phyloP scores from a whole-genome alignment of 176 grass and related monocot genomes.

The Luzula sylvatica region DNA sequence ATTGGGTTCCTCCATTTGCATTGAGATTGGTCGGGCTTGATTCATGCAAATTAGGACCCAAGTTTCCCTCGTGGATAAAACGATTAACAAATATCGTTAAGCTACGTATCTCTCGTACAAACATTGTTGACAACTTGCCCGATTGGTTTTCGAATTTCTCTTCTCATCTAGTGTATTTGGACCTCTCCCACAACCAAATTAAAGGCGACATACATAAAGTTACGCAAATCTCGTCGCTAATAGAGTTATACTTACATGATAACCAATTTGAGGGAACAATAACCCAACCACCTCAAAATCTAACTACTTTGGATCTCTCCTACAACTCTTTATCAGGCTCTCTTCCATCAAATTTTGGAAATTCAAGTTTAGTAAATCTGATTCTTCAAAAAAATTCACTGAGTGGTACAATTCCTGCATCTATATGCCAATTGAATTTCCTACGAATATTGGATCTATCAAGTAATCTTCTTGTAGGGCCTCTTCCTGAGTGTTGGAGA shows the following conservation, averaged over 20 bases:
- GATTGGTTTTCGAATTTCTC: slow-evolving; percentile 24
- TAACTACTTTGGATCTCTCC: slow-evolving; percentile 6
- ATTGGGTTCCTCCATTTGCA: slow-evolving; percentile 17
- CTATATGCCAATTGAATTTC: background rate
- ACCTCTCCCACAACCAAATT: slow-evolving; percentile 15
- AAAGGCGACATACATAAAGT: background rate
- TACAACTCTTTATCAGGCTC: slow-evolving; percentile 9
- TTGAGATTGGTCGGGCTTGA: background rate
- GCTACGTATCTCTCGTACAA: slow-evolving; percentile 7
- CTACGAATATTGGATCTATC: slow-evolving; percentile 7
- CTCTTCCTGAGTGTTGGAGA: background rate
- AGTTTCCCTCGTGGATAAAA: slow-evolving; percentile 28
- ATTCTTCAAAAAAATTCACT: background rate
- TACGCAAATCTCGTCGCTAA: background rate
- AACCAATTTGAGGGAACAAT: background rate
- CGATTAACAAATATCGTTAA: background rate
- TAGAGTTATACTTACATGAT: background rate
- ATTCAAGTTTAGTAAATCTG: background rate
- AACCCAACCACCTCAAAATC: slow-evolving; percentile 5
- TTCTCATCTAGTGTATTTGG: background rate
- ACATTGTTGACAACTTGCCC: slow-evolving; percentile 9
- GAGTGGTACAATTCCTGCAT: background rate
- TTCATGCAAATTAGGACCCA: slow-evolving; percentile 6
- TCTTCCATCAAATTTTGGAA: slow-evolving; percentile 11
- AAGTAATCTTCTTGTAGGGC: slow-evolving; percentile 1